Base-by-base conservation (phyloP, 2,329 filamentous ascomycete genomes). In the Penicillium sp. region DNA sequence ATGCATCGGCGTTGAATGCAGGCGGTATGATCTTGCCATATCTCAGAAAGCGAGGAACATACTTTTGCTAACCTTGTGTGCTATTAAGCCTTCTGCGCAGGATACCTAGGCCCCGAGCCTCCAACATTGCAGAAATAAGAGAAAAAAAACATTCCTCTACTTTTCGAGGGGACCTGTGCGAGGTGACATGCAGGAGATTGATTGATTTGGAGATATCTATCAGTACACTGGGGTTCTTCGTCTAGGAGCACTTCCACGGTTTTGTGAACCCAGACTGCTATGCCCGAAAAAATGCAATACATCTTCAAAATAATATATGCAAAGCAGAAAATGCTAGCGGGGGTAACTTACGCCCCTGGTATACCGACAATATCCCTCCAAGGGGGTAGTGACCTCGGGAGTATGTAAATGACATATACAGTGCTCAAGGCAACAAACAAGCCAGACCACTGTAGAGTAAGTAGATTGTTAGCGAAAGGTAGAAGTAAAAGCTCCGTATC, bases 1-100 rank as follows among this genome's bases (percentile, higher is more conserved):
- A 83, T 71, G 80, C 83, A 14, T 74, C 82, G 4, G 82, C 82
- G 33, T 62, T 85, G 61, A 76, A 83, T 49, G 81, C 82, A 4
- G 83, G 83, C 62, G 81, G 82, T 84, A 63, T 79, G 80, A 74
- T 26, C 13, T 16, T 16, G 16, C 4, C 24, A n/a, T 35, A 24
- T 3, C 6, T 11, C 19, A 19, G 39, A 6, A 42, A 22, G 4
- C 19, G 19, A 22, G n/a, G 11, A 3, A 39, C 16, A 9, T 14
- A 19, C 10, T 21, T n/a, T 42, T 14, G 48, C 43, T 43, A 55
- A 51, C 51, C 16, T 19, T 5, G 1, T 55, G n/a, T 19, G 22
- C 19, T 35, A 4, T 29, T 16, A 56, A 77, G 75, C 74, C 14
- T 77, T 78, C 54, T 60, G 56, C 51, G 45, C 63, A n/a, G 70